Percentiles rank a stretch among this genome's conserved stretches.
These are phyloP conservation scores for Eucalyptus melliodora DNA, from an alignment of 345 rosid species.

Conservation along the genomic window DNA sequence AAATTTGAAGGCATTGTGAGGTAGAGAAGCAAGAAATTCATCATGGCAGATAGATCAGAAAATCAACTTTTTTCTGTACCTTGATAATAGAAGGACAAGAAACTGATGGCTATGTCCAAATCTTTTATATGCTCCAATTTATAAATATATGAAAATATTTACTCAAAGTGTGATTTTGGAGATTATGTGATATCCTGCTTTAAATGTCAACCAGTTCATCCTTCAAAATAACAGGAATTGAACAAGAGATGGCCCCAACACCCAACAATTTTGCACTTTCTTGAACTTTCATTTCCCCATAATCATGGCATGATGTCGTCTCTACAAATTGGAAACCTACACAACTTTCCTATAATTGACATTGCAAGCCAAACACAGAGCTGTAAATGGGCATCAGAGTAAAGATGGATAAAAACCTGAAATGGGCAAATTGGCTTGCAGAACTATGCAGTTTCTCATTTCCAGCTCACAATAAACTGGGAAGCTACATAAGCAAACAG, in stretches of 20 bases:
- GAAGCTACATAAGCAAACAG: slow-evolving; percentile 29
- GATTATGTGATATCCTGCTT: slow-evolving; percentile 68
- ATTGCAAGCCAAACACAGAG: neutral
- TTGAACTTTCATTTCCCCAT: slow-evolving; percentile 88
- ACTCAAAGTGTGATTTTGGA: neutral
- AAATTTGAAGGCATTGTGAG: neutral
- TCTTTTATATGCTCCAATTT: neutral
- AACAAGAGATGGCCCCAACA: slow-evolving; percentile 91
- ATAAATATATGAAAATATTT: neutral
- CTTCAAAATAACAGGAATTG: slow-evolving; percentile 57
- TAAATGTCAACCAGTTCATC: slow-evolving; percentile 92
- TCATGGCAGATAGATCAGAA: neutral
- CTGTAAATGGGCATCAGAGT: neutral
- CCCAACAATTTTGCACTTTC: slow-evolving; percentile 79
- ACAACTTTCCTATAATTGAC: slow-evolving; percentile 22
- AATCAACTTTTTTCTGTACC: neutral
- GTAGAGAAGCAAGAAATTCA: neutral
- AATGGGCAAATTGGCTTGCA: slow-evolving; percentile 73
- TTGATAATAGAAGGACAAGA: neutral
- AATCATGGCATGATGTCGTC: slow-evolving; percentile 57
- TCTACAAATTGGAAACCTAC: slow-evolving; percentile 72
- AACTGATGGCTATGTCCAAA: neutral
- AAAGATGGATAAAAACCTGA: slow-evolving; percentile 25
- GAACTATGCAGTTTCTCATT: slow-evolving; percentile 53
- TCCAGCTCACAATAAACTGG: slow-evolving; percentile 73